These are phyloP conservation scores for Stenogyne calaminthoides DNA, from an alignment of 305 asterid genomes.

Conservation along the genomic window DNA sequence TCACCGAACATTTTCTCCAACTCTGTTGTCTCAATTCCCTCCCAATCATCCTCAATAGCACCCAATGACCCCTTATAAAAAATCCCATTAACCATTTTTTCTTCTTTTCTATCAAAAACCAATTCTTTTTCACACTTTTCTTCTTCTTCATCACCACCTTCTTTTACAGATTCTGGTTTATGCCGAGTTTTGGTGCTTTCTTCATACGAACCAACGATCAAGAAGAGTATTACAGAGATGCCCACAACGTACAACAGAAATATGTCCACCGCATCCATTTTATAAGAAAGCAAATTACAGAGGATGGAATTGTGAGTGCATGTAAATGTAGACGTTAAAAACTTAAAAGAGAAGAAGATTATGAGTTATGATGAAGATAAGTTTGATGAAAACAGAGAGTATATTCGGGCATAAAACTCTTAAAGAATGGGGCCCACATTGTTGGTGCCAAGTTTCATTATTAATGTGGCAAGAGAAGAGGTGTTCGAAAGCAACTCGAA, in stretches of 20 bases:
- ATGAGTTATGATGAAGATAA: no score
- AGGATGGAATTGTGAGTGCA: not conserved
- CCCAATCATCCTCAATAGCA: constrained; percentile 53
- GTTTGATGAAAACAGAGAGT: constrained; percentile 3
- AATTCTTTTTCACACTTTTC: not conserved
- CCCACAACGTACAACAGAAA: constrained; percentile 31
- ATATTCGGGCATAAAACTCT: constrained; percentile 15
- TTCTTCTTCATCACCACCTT: not conserved
- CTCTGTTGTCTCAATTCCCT: constrained; percentile 65
- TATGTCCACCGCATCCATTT: constrained; percentile 32
- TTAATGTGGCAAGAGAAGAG: no score
- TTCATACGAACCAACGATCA: constrained; percentile 21
- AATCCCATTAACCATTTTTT: not conserved
- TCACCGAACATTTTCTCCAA: constrained; percentile 55
- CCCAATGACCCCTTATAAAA: no score
- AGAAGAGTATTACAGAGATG: constrained; percentile 22
- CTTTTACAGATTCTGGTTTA: not conserved
- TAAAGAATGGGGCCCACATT: no score
- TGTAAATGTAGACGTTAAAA: no score
- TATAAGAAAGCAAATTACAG: not conserved
- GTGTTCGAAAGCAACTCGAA: no score
- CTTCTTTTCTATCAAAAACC: constrained; percentile 12
- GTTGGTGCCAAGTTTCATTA: no score
- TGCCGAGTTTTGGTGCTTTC: not conserved
- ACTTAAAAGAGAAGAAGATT: not conserved